Base-by-base conservation (phyloP, 345 rosid species). In the Gossypium stocksii region DNA sequence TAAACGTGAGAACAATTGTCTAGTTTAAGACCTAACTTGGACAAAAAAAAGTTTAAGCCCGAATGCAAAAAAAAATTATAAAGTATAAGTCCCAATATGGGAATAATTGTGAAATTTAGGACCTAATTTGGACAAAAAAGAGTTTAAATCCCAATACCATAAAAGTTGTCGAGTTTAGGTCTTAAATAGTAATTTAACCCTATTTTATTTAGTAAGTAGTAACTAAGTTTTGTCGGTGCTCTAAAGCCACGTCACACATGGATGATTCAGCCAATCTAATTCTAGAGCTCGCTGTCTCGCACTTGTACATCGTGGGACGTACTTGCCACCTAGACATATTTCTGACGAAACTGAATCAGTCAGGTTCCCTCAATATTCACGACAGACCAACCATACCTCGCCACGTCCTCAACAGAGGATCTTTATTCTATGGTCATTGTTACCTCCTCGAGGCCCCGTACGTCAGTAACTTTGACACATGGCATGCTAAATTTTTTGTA, bases 221-320 rank as follows among this genome's bases (percentile, higher is more conserved):
- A 34, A 34, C 7, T 34, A 34, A 34, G 41, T 34, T 45, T 45
- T 10, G 49, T 45, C 52, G 76, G 76, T 73, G 60, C 45, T 25
- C 9, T 61, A 0, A 10, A 15, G 76, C 70, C 76, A 73, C 76
- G 76, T 73, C n/a, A 25, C 60, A 59, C 56, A 15, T 58, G 29
- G 46, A 22, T 25, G 43, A 60, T 27, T 46, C 57, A 9, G 59
- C 70, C 61, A 49, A 73, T 73, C 48, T 48, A 19, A 29, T 62
- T 62, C 69, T 73, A 25, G 45, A 27, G 27, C 51, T 12, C 4
- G 48, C 76, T 46, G 67, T 73, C 60, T 16, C 49, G 70, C 60
- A 73, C 76, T 73, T 73, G 62, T 73, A 17, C 20, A 27, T 3
- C 2, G 3, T 2, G 56, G 43, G 41, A 10, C 66, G 43, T 15